phyloP scores from a whole-genome alignment of 768 basidiomycete species.

The Macrocybe gigantea region DNA sequence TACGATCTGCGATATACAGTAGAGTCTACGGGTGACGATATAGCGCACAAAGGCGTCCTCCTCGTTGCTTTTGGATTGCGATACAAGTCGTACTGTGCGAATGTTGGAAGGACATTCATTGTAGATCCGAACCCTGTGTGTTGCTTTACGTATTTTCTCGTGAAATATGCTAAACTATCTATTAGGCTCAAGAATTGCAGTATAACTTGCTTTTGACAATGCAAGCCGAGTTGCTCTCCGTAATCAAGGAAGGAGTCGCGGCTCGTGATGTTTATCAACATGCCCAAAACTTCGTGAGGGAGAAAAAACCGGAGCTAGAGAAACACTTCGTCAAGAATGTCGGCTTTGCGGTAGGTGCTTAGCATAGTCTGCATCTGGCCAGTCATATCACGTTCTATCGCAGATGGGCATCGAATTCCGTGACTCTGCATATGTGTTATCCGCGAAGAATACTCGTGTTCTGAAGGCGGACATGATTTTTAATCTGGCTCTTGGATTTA shows the following conservation, averaged over 20 bases:
- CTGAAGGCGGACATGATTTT: constrained; percentile 81
- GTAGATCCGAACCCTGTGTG: constrained; percentile 86
- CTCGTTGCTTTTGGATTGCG: constrained; percentile 83
- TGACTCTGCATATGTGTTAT: constrained; percentile 79
- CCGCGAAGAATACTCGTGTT: constrained; percentile 67
- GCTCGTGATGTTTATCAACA: constrained; percentile 81
- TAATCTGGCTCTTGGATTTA: constrained; percentile 80
- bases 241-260: constrained; percentile 74
- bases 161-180: constrained; percentile 3
- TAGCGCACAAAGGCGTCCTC: constrained; percentile 86
- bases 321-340: constrained; percentile 83
- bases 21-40: constrained; percentile 76
- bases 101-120: constrained; percentile 90
- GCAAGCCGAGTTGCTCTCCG: constrained; percentile 67
- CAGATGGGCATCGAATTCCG: constrained; percentile 97
- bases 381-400: not conserved
- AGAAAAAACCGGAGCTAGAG: constrained; percentile 78
- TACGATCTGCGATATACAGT: constrained; percentile 89
- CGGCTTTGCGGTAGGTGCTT: constrained; percentile 72
- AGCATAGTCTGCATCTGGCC: not conserved
- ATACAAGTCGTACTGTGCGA: constrained; percentile 90
- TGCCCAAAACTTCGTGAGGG: constrained; percentile 61
- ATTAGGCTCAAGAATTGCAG: constrained; percentile 85
- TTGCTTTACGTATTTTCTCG: constrained; percentile 1
- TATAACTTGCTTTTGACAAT: constrained; percentile 75